phyloP scores from a whole-genome alignment of 2,329 filamentous ascomycete species.

The Paracorniculantispora psalliotae region DNA sequence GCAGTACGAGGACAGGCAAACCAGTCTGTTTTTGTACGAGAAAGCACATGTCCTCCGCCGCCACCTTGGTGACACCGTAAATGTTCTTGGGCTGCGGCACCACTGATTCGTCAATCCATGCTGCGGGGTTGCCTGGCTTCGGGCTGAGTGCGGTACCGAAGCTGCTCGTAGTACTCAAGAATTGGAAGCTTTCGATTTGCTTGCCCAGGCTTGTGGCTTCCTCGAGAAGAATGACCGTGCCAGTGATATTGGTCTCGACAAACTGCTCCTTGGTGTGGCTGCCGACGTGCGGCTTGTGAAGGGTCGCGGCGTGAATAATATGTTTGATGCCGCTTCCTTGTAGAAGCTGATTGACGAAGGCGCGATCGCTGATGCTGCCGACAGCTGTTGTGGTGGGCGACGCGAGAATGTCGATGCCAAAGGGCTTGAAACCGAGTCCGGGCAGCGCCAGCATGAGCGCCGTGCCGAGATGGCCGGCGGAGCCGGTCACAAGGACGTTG shows the following conservation, averaged over 20 bases:
- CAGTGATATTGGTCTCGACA: slow-evolving; percentile 40
- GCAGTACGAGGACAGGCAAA: slow-evolving; percentile 39
- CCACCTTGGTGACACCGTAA: slow-evolving; percentile 44
- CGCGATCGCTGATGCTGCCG: slow-evolving; percentile 34
- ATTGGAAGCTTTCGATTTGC: slow-evolving; percentile 36
- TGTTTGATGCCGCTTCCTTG: slow-evolving; percentile 29
- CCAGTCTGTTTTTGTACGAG: slow-evolving; percentile 34
- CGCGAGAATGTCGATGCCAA: slow-evolving; percentile 40
- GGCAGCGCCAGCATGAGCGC: slow-evolving; percentile 41
- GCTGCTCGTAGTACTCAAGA: slow-evolving; percentile 42
- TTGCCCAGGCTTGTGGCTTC: slow-evolving; percentile 25
- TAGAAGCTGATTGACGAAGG: slow-evolving; percentile 29
- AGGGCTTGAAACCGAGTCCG: slow-evolving; percentile 32
- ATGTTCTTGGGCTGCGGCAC: slow-evolving; percentile 41
- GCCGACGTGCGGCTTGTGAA: slow-evolving; percentile 44
- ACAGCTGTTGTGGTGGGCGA: slow-evolving; percentile 31
- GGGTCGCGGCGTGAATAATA: slow-evolving; percentile 40
- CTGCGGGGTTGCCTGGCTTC: slow-evolving; percentile 30
- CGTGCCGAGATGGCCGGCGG: slow-evolving; percentile 41
- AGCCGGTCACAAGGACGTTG: slow-evolving; percentile 42
- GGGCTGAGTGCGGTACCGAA: slow-evolving; percentile 39
- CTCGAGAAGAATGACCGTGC: slow-evolving; percentile 38
- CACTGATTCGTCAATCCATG: slow-evolving; percentile 40
- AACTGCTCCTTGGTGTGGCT: slow-evolving; percentile 41
- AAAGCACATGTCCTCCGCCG: slow-evolving; percentile 43